These are phyloP conservation scores for Massarina eburnea DNA, from an alignment of 2,329 filamentous ascomycete species.

Conservation along the genomic window DNA sequence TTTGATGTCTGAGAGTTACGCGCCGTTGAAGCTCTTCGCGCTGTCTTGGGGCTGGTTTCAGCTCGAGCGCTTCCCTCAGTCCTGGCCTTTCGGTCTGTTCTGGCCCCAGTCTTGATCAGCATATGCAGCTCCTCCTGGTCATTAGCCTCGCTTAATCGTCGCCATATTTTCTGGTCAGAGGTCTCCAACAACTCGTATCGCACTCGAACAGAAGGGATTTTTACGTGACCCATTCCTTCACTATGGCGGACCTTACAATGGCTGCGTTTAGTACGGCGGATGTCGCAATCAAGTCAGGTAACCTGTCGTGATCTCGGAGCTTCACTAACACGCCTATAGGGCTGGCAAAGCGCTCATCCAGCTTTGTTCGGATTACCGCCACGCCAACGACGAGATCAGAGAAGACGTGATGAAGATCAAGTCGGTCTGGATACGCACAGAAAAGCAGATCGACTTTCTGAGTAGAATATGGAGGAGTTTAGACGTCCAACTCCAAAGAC, in stretches of 20 bases:
- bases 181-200: no score
- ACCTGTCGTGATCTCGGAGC: neutral
- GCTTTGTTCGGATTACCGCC: slow-evolving; percentile 2
- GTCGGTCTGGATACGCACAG: slow-evolving; percentile 3
- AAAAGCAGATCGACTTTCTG: slow-evolving; percentile 6
- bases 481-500: slow-evolving; percentile 4
- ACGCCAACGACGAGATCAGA: slow-evolving; percentile 5
- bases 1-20: no score
- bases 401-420: slow-evolving; percentile 4
- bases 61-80: no score
- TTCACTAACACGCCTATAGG: neutral
- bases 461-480: slow-evolving; percentile 6
- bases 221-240: neutral
- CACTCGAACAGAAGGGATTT: no score
- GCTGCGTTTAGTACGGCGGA: neutral
- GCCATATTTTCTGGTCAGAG: no score
- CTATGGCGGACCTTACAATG: neutral
- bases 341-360: slow-evolving; percentile 6
- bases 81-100: no score
- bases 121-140: no score
- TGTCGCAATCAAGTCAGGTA: neutral
- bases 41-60: no score
- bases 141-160: no score
- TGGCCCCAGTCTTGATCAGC: no score
- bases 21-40: no score